These are phyloP conservation scores for Quercus ilex DNA, from an alignment of 306 rosid species.

Conservation along the genomic window DNA sequence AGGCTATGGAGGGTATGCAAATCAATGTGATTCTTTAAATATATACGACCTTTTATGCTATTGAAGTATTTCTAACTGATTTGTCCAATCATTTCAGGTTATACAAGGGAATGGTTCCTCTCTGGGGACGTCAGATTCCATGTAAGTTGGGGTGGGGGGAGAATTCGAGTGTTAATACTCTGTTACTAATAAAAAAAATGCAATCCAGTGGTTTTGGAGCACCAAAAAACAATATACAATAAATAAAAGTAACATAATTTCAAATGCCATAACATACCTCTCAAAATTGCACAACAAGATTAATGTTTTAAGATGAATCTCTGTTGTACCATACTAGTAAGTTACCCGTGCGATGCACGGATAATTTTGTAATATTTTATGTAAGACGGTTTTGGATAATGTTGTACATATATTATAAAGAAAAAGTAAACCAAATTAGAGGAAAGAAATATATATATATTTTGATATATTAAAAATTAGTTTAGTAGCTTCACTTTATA, in stretches of 20 bases:
- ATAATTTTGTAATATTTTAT: too few species aligned
- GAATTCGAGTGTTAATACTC: background rate
- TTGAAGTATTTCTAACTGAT: conserved; percentile 9
- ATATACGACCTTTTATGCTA: background rate
- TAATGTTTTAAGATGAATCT: background rate
- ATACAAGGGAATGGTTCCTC: conserved; percentile 97
- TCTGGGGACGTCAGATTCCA: conserved; percentile 99
- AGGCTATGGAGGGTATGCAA: conserved; percentile 79
- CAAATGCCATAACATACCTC: background rate
- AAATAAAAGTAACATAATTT: background rate
- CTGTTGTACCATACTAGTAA: too few species aligned
- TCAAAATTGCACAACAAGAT: background rate
- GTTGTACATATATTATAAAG: too few species aligned
- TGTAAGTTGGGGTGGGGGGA: conserved; percentile 51
- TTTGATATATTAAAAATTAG: too few species aligned
- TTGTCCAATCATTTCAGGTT: conserved; percentile 50
- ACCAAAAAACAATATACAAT: too few species aligned
- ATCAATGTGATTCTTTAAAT: background rate
- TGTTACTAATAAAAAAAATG: background rate
- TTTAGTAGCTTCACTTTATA: too few species aligned
- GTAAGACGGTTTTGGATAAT: too few species aligned
- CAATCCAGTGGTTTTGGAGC: background rate
- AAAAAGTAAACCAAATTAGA: too few species aligned
- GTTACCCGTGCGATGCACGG: too few species aligned
- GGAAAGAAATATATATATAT: too few species aligned